Conservation (phyloP, 1,284 basidiomycete genomes). For the Pyrrhoderma lamaoense region DNA sequence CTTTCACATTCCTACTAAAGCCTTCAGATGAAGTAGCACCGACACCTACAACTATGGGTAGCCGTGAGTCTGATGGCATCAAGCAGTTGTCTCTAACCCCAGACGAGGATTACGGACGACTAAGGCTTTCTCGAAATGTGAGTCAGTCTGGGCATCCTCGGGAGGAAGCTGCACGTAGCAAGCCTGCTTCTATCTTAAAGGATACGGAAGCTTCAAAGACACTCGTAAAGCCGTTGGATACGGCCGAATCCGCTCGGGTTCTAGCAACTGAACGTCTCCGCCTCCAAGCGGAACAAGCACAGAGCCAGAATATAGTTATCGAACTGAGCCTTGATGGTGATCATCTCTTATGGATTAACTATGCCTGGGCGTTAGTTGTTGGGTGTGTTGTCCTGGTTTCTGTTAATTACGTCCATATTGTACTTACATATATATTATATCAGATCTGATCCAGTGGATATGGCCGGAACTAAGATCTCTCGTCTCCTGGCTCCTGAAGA, state of each 20-base stretch:
- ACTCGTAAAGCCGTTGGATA: slow-evolving; percentile 42
- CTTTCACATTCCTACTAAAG: slow-evolving; percentile 84
- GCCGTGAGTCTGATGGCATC: slow-evolving; percentile 24
- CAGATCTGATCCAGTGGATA: slow-evolving; percentile 79
- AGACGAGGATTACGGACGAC: slow-evolving; percentile 11
- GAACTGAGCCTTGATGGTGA: slow-evolving; percentile 93
- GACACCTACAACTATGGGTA: slow-evolving; percentile 33
- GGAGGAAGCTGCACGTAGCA: slow-evolving; percentile 5
- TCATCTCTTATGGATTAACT: slow-evolving; percentile 89
- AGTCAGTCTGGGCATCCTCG: slow-evolving; percentile 14
- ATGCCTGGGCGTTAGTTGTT: slow-evolving; percentile 87
- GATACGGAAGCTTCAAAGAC: slow-evolving; percentile 17
- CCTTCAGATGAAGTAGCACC: slow-evolving; percentile 52
- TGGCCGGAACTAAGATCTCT: slow-evolving; percentile 78
- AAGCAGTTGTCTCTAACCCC: slow-evolving; percentile 14
- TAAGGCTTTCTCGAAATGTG: slow-evolving; percentile 10
- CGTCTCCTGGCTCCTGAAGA: slow-evolving; percentile 80
- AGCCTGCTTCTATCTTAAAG: slow-evolving; percentile 7
- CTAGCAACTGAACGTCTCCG: slow-evolving; percentile 79
- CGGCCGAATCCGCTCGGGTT: slow-evolving; percentile 64
- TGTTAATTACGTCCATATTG: slow-evolving; percentile 10
- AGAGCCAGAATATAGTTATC: slow-evolving; percentile 92
- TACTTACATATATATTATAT: not conserved
- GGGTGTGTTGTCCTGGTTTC: slow-evolving; percentile 56
- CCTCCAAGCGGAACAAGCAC: slow-evolving; percentile 85